These are phyloP conservation scores for Acanthamoeba castellanii DNA, from an alignment of 208 protist genomes.

Conservation along the genomic window DNA sequence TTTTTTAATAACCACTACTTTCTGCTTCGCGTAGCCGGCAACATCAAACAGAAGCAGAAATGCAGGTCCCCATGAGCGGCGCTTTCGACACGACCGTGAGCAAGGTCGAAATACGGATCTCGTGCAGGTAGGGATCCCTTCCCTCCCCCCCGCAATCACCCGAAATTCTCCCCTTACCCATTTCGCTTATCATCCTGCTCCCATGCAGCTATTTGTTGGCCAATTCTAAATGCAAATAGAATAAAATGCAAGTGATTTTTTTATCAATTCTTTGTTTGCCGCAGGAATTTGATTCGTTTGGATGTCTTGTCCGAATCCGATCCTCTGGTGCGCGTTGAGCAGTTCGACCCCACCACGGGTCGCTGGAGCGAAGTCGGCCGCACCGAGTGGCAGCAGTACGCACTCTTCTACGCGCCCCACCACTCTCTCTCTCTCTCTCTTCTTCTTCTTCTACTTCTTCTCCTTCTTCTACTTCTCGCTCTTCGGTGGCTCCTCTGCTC, in stretches of 20 bases:
- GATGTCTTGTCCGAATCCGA: slow-evolving; percentile 55
- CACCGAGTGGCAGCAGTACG: slow-evolving; percentile 50
- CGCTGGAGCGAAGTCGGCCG: slow-evolving; percentile 33
- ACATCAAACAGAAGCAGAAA: neutral
- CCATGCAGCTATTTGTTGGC: too few species aligned
- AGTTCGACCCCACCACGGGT: neutral
- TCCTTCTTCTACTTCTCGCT: neutral
- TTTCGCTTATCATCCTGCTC: too few species aligned
- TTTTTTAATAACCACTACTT: neutral
- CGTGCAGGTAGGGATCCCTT: slow-evolving; percentile 18
- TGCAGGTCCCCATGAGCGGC: slow-evolving; percentile 2
- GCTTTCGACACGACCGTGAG: neutral
- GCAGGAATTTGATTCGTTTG: neutral
- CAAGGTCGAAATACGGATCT: slow-evolving; percentile 53
- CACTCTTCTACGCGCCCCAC: neutral
- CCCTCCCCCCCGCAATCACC: too few species aligned
- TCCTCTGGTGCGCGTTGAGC: slow-evolving; percentile 16
- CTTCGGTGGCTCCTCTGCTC: too few species aligned
- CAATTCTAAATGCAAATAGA: too few species aligned
- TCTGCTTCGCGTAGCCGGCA: neutral
- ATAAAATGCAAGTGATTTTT: too few species aligned
- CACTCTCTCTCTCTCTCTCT: neutral
- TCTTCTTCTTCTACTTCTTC: neutral
- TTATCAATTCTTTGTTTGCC: neutral
- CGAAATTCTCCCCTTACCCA: too few species aligned